Evolutionary conservation across 768 basidiomycete species (phyloP), one percentile per base, ranked within the genome.

Genomic region (Auriscalpium vulgare): DNA sequence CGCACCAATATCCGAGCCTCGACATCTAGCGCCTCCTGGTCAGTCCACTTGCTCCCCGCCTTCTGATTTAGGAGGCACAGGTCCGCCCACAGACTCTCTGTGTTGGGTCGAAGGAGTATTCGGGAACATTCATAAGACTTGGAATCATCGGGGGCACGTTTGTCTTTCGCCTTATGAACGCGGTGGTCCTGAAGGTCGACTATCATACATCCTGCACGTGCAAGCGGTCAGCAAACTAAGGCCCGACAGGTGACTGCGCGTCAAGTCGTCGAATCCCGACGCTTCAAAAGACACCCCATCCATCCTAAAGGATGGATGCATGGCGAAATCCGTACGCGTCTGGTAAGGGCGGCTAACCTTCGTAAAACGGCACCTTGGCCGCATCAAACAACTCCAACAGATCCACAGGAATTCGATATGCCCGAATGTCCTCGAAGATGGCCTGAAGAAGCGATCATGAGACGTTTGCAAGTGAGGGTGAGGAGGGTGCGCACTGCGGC

Each of bases 161-260:
- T 82, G 13, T 88, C 85, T 55, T 79, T 83, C 53, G 66, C 68
- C 65, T 72, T 77, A 54, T 78, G 75, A 8, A 83, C 81, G 10
- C 88, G 78, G 64, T 88, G 87, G 65, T 93, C 89, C 37, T 87
- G 73, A 23, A 92, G 76, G 66, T 93, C 90, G 2, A 91, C 91
- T 56, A 93, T 78, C 79, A 93, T 83, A 63, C 88, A 90, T 38
- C 91, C 91, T 93, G 52, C 6, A 34, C 52, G 17, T n/a, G 45
- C 38, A 23, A 21, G 29, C 29, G 29, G 29, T 29, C 29, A 29
- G 29, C 29, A 29, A 29, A 29, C 29, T 29, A 4, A 29, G 29
- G 29, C 29, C 29, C 29, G 29, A 29, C 29, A 29, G 29, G 29
- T 29, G 29, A 29, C 29, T 29, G 29, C 29, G 29, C 29, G 7